Conservation (phyloP, 2,329 filamentous ascomycete species). For the Clonostachys solani region DNA sequence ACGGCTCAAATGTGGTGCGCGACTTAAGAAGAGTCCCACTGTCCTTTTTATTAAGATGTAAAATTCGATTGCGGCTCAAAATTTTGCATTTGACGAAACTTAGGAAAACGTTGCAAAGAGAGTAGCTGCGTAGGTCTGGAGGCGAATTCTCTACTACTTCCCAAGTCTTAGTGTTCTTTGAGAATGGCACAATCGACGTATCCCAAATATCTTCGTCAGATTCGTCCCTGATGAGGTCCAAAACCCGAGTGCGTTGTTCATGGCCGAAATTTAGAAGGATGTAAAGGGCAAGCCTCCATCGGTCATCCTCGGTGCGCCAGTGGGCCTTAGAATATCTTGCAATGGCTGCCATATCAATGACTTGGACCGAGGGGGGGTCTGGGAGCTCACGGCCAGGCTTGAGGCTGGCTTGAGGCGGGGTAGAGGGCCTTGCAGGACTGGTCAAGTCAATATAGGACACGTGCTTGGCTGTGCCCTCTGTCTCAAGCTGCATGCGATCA, state of each 20-base stretch:
- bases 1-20: constrained; percentile 9
- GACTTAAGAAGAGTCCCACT: constrained; percentile 7
- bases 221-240: constrained; percentile 12
- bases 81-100: constrained; percentile 18
- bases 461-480: neutral
- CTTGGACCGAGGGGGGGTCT: neutral
- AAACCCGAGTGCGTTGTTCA: constrained; percentile 15
- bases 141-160: constrained; percentile 5
- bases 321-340: constrained; percentile 5
- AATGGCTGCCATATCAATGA: constrained; percentile 11
- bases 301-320: constrained; percentile 19
- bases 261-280: constrained; percentile 22
- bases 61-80: constrained; percentile 11
- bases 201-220: constrained; percentile 11
- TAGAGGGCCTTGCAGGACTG: neutral
- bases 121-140: constrained; percentile 14
- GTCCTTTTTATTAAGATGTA: constrained; percentile 9
- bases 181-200: constrained; percentile 7
- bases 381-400: too few species aligned
- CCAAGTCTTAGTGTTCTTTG: constrained; percentile 6
- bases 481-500: too few species aligned
- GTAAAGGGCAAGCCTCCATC: constrained; percentile 19
- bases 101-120: constrained; percentile 21
- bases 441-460: neutral
- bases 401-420: too few species aligned